phyloP scores from a whole-genome alignment of 2,329 filamentous ascomycete species.

The Fusarium graminum region DNA sequence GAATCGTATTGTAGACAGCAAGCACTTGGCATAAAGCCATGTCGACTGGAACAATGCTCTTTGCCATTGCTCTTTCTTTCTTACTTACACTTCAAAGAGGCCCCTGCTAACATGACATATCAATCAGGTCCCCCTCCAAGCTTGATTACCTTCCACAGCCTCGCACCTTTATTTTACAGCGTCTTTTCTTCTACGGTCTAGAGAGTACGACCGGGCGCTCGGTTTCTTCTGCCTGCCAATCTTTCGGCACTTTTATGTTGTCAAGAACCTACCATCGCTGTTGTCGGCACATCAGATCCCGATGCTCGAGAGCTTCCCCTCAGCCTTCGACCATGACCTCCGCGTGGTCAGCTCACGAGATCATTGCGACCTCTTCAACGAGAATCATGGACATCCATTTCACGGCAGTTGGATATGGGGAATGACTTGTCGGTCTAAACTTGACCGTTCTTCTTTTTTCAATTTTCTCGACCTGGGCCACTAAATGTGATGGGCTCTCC shows the following conservation, averaged over 20 bases:
- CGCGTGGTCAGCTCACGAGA: constrained; percentile 31
- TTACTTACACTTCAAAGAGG: background rate
- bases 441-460: constrained; percentile 42
- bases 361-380: background rate
- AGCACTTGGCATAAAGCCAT: background rate
- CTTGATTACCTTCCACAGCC: constrained; percentile 32
- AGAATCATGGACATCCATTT: constrained; percentile 4
- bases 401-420: constrained; percentile 9
- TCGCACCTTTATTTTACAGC: constrained; percentile 15
- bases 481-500: constrained; percentile 41
- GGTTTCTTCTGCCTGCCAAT: background rate
- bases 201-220: background rate
- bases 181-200: background rate
- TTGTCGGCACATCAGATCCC: constrained; percentile 12
- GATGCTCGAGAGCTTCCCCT: constrained; percentile 35
- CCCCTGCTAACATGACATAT: constrained; percentile 37
- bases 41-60: background rate
- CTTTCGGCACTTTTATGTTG: no score
- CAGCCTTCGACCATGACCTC: constrained; percentile 26
- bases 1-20: background rate
- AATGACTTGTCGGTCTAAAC: constrained; percentile 25
- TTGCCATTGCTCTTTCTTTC: background rate
- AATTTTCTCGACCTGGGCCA: constrained; percentile 45
- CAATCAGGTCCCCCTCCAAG: constrained; percentile 33
- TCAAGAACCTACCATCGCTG: constrained; percentile 8